Percentiles rank a stretch among this genome's conserved stretches.
Evolutionary conservation across 2,329 filamentous ascomycete genomes (phyloP).

Genomic region (Pseudopithomyces maydicus): DNA sequence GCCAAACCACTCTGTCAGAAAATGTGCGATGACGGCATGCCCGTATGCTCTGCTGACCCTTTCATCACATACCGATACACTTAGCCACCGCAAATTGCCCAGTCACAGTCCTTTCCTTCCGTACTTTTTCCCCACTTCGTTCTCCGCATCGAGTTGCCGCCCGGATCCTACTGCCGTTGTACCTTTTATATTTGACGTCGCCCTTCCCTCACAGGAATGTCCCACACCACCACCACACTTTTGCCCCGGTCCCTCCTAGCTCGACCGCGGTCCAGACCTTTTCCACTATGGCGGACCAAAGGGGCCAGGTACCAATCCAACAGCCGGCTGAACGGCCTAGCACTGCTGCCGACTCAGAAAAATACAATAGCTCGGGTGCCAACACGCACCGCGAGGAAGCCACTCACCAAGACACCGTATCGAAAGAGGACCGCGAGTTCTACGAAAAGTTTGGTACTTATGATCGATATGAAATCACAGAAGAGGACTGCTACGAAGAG

Average conservation of each 20-base stretch:
- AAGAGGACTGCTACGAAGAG: slow-evolving; percentile 56
- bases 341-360: slow-evolving; percentile 23
- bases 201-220: not conserved
- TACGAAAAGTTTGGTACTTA: slow-evolving; percentile 44
- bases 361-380: slow-evolving; percentile 25
- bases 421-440: slow-evolving; percentile 31
- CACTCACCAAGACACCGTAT: slow-evolving; percentile 6
- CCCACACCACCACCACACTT: not conserved
- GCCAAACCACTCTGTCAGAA: slow-evolving; percentile 1
- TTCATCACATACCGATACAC: not conserved
- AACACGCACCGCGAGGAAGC: slow-evolving; percentile 27
- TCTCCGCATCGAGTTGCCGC: not conserved
- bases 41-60: slow-evolving; percentile 1
- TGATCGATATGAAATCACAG: slow-evolving; percentile 55
- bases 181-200: slow-evolving; percentile 3
- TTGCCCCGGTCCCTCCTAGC: not conserved
- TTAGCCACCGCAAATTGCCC: not conserved
- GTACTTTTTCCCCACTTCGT: not conserved
- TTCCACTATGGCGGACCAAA: slow-evolving; percentile 10
- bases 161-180: not conserved
- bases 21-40: slow-evolving; percentile 22
- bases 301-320: slow-evolving; percentile 15
- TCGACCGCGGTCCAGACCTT: not conserved
- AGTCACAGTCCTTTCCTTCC: not conserved
- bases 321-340: slow-evolving; percentile 20